Percentiles rank a stretch among this genome's conserved stretches.
These are phyloP conservation scores for Phialocephala subalpina DNA, from an alignment of 2,329 filamentous ascomycete species.

Conservation along the genomic window DNA sequence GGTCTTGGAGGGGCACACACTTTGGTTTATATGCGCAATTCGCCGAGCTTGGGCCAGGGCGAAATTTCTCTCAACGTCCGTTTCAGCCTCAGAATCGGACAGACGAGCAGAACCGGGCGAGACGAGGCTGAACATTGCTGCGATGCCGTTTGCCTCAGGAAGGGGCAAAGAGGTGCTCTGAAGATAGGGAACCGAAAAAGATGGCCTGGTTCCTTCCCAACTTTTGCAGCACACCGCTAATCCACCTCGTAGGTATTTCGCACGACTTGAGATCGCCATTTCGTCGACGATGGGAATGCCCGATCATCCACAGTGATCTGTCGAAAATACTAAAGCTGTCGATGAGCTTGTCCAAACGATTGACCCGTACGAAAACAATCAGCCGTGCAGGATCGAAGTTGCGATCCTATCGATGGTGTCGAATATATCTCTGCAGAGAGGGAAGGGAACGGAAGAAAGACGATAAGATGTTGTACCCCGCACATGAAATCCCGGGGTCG, in stretches of 20 bases:
- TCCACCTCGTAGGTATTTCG: slow-evolving; percentile 3
- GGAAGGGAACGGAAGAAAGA: not conserved
- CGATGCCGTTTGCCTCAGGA: not conserved
- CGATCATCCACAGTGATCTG: no score
- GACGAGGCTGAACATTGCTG: slow-evolving; percentile 1
- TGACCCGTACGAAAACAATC: slow-evolving; percentile 7
- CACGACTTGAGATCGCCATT: no score
- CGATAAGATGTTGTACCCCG: not conserved
- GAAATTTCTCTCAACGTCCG: slow-evolving; percentile 1
- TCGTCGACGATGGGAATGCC: no score
- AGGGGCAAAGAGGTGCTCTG: not conserved
- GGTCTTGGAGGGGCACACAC: slow-evolving; percentile 12
- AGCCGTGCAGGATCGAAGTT: slow-evolving; percentile 4
- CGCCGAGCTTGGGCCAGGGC: not conserved
- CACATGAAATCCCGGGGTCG: not conserved
- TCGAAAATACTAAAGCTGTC: not conserved
- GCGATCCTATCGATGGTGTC: slow-evolving; percentile 1
- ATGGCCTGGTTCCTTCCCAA: slow-evolving; percentile 2
- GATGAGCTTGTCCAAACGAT: not conserved
- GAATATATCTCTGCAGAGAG: slow-evolving; percentile 8
- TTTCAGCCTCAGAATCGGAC: slow-evolving; percentile 4
- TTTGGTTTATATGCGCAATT: slow-evolving; percentile 8
- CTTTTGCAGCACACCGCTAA: slow-evolving; percentile 6
- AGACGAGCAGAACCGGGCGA: no score
- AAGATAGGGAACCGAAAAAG: slow-evolving; percentile 1